Percentiles rank a stretch among this genome's conserved stretches.
Conservation (phyloP, 192 early-diverging fungal genomes). For the Podochytrium sp. region DNA sequence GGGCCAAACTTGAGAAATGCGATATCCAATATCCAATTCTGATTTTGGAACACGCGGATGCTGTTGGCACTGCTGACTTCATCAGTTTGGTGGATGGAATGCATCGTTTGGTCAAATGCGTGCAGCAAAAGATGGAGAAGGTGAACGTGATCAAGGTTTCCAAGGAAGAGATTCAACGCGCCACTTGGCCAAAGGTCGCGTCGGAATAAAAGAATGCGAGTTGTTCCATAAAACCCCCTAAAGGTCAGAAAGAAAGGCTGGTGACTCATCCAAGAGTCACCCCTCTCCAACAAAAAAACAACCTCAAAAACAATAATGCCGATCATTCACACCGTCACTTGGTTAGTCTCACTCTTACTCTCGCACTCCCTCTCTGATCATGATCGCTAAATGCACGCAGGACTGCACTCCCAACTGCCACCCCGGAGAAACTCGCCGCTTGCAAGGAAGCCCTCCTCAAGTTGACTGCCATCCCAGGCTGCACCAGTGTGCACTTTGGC, state of each 20-base stretch:
- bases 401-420: not conserved
- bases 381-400: too few species aligned
- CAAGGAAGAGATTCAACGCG: too few species aligned
- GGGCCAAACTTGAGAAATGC: not conserved
- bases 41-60: not conserved
- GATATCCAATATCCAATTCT: not conserved
- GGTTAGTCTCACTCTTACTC: too few species aligned
- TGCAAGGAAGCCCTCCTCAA: not conserved
- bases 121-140: too few species aligned
- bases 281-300: too few species aligned
- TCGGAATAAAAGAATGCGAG: too few species aligned
- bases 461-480: constrained; percentile 9
- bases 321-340: constrained; percentile 9
- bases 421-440: not conserved
- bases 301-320: not conserved
- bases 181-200: too few species aligned
- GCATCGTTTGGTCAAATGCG: not conserved
- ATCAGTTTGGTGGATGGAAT: not conserved
- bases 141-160: too few species aligned
- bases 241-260: too few species aligned
- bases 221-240: too few species aligned
- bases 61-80: not conserved
- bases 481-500: constrained; percentile 8
- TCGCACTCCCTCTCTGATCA: too few species aligned
- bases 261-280: too few species aligned